Percentiles rank a stretch among this genome's conserved stretches.
phyloP scores from a whole-genome alignment of 495 filamentous ascomycete genomes.

The Aspergillus homomorphus region DNA sequence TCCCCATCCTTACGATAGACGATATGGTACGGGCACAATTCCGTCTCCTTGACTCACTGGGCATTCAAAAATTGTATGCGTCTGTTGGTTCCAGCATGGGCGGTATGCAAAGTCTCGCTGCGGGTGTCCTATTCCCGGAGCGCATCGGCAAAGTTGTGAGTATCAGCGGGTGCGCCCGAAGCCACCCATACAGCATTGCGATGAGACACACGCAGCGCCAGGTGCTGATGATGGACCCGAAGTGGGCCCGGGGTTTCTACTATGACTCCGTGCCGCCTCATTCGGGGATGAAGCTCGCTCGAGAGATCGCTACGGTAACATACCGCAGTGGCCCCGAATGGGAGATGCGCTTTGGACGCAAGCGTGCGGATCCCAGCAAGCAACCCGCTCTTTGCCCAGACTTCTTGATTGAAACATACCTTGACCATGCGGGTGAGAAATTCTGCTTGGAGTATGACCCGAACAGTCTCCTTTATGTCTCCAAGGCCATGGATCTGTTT shows the following conservation, averaged over 20 bases:
- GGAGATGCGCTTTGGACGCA: conserved; percentile 90
- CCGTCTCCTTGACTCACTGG: conserved; percentile 75
- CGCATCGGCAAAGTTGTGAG: conserved; percentile 78
- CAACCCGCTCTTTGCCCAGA: conserved; percentile 93
- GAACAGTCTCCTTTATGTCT: conserved; percentile 94
- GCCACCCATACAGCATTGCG: conserved; percentile 96
- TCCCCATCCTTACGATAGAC: conserved; percentile 93
- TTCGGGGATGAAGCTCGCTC: conserved; percentile 93
- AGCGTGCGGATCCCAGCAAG: conserved; percentile 78
- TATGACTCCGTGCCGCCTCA: conserved; percentile 88
- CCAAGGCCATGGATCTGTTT: conserved; percentile 98
- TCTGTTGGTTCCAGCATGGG: conserved; percentile 98
- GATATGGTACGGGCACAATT: conserved; percentile 99
- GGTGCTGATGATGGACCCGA: conserved; percentile 97
- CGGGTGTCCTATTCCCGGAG: conserved; percentile 81
- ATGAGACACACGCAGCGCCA: conserved; percentile 99
- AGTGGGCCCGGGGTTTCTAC: conserved; percentile 97
- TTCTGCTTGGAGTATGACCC: conserved; percentile 98
- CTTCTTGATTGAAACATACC: conserved; percentile 96
- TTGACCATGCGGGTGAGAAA: conserved; percentile 98
- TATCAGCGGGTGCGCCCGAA: conserved; percentile 91
- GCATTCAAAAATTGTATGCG: conserved; percentile 78
- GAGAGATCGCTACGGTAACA: conserved; percentile 96
- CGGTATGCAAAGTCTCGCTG: conserved; percentile 93
- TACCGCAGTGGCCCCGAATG: conserved; percentile 97